phyloP scores from a whole-genome alignment of 306 rosid species.

The Citrullus mucosospermus region DNA sequence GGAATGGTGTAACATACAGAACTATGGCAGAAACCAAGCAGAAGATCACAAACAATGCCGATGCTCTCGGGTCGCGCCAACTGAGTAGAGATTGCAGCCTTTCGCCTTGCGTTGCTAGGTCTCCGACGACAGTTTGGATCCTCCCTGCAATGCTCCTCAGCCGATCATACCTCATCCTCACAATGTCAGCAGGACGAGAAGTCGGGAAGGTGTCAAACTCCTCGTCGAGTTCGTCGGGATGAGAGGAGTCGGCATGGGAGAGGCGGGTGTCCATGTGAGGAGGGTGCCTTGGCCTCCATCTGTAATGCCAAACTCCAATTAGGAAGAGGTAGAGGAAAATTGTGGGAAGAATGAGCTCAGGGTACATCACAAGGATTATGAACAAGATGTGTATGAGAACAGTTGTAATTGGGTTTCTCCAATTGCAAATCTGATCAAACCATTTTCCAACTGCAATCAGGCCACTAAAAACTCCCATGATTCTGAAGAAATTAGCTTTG shows the following conservation, averaged over 20 bases:
- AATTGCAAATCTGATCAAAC: slow-evolving; percentile 64
- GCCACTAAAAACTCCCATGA: slow-evolving; percentile 59
- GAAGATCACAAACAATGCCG: slow-evolving; percentile 54
- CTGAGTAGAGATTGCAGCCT: slow-evolving; percentile 60
- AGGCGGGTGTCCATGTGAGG: slow-evolving; percentile 78
- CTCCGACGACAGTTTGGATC: slow-evolving; percentile 63
- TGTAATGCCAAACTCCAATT: slow-evolving; percentile 65
- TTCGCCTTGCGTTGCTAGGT: slow-evolving; percentile 62
- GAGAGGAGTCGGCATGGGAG: slow-evolving; percentile 46
- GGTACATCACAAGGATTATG: slow-evolving; percentile 56
- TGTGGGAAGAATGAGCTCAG: slow-evolving; percentile 62
- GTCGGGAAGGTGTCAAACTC: slow-evolving; percentile 66
- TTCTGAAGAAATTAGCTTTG: slow-evolving; percentile 65
- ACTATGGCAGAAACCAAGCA: slow-evolving; percentile 59
- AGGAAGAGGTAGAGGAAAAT: slow-evolving; percentile 64
- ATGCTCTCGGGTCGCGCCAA: slow-evolving; percentile 73
- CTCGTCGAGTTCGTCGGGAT: slow-evolving; percentile 57
- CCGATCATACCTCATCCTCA: slow-evolving; percentile 57
- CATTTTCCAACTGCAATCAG: slow-evolving; percentile 56
- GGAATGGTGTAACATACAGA: slow-evolving; percentile 61
- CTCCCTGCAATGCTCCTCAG: slow-evolving; percentile 62
- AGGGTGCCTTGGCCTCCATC: slow-evolving; percentile 78
- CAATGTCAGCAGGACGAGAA: slow-evolving; percentile 36
- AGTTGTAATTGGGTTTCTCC: slow-evolving; percentile 63
- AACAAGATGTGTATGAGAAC: slow-evolving; percentile 51